Evolutionary conservation across 768 basidiomycete genomes (phyloP).

Genomic region (Mycena belliarum): DNA sequence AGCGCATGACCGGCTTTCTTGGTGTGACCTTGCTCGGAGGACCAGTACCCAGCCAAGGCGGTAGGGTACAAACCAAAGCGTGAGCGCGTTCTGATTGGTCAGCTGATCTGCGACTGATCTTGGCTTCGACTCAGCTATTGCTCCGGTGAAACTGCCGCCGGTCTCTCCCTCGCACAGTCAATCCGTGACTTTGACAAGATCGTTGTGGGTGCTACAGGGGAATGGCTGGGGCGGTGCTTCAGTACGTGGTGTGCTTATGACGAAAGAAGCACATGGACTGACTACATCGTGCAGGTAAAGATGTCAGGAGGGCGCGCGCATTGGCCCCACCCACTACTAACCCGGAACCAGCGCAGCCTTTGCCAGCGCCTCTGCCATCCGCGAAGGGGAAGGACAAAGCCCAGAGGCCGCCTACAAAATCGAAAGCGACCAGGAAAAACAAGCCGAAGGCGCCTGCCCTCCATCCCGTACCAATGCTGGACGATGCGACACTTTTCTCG

Average conservation of each 20-base stretch:
- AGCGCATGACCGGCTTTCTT: not conserved
- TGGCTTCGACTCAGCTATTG: not conserved
- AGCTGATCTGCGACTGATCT: not conserved
- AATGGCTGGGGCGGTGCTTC: not conserved
- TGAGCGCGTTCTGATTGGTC: not conserved
- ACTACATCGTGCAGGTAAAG: too few relatives aligned
- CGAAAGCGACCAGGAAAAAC: too few relatives aligned
- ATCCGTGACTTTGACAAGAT: not conserved
- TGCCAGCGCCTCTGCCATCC: too few relatives aligned
- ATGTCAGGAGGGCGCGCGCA: too few relatives aligned
- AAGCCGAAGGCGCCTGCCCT: too few relatives aligned
- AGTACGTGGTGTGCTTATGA: not conserved
- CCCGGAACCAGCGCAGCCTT: too few relatives aligned
- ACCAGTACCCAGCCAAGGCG: not conserved
- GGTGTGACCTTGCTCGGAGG: not conserved
- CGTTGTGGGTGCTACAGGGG: not conserved
- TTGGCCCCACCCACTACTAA: too few relatives aligned
- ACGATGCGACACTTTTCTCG: too few relatives aligned
- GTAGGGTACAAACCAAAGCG: not conserved
- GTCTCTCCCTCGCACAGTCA: not conserved
- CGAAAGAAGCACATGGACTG: too few relatives aligned
- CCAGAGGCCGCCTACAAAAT: too few relatives aligned
- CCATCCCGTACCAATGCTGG: too few relatives aligned
- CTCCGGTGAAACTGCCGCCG: not conserved
- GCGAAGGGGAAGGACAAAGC: too few relatives aligned